phyloP scores from a whole-genome alignment of 1,139 yeast species.

The Saccharomyces hybrid region DNA sequence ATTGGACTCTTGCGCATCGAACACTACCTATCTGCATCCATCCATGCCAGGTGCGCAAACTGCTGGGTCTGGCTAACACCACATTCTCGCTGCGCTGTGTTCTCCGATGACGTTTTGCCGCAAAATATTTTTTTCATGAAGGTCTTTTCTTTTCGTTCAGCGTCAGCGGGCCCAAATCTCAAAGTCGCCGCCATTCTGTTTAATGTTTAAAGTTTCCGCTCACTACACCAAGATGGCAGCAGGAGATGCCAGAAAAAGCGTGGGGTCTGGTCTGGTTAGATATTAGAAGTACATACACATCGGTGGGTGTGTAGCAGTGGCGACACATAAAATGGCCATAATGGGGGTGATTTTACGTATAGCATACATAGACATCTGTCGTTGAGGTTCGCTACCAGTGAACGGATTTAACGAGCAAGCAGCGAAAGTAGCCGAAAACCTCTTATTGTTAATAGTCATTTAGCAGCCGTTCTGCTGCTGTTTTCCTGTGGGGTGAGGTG shows the following conservation, averaged over 20 bases:
- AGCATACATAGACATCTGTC: background rate
- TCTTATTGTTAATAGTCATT: background rate
- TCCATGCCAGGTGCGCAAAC: background rate
- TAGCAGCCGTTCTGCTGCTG: background rate
- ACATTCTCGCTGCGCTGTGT: background rate
- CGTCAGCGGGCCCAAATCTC: background rate
- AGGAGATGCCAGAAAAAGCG: background rate
- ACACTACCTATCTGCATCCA: background rate
- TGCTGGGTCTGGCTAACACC: background rate
- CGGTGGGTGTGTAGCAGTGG: background rate
- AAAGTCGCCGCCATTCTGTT: slow-evolving; percentile 1
- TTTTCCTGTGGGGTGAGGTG: background rate
- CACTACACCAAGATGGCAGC: background rate
- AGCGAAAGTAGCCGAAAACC: background rate
- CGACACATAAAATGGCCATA: background rate
- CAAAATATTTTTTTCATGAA: background rate
- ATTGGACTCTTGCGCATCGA: background rate
- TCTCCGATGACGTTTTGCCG: background rate
- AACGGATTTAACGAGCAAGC: background rate
- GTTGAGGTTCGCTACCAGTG: background rate
- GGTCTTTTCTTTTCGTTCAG: background rate
- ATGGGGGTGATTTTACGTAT: background rate
- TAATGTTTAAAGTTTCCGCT: background rate
- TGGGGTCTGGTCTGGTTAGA: background rate
- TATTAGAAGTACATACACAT: background rate